Percentiles rank a stretch among this genome's conserved stretches.
Evolutionary conservation across 768 basidiomycete species (phyloP).

Genomic region (Cytidiella melzeri): DNA sequence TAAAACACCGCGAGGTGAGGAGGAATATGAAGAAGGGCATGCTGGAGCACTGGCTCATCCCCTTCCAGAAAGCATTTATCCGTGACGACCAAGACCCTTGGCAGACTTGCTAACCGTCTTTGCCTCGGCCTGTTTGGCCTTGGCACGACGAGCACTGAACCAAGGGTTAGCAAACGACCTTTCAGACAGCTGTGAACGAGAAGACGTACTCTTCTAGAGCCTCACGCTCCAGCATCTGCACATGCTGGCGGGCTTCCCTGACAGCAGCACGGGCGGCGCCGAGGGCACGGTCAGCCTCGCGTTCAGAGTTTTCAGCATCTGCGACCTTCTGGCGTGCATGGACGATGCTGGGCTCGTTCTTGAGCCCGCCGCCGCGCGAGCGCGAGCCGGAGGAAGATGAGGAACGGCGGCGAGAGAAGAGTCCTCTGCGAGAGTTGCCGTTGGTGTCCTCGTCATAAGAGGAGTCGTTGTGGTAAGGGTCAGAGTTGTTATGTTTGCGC

Average conservation of each 20-base stretch:
- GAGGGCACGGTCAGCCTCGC: constrained; percentile 45
- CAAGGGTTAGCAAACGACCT: constrained; percentile 3
- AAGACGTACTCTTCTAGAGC: constrained; percentile 44
- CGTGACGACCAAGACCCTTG: constrained; percentile 37
- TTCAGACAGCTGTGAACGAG: background rate
- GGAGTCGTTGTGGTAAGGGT: constrained; percentile 8
- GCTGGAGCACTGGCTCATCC: no score
- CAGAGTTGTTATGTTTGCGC: constrained; percentile 8
- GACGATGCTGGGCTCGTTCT: constrained; percentile 40
- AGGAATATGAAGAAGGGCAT: no score
- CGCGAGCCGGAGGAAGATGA: constrained; percentile 17
- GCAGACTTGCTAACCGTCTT: constrained; percentile 44
- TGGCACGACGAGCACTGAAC: constrained; percentile 41
- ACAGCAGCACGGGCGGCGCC: constrained; percentile 39
- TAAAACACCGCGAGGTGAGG: no score
- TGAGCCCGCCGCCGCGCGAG: constrained; percentile 13
- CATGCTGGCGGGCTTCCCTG: constrained; percentile 41
- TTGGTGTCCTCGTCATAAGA: constrained; percentile 11
- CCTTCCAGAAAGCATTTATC: constrained; percentile 10
- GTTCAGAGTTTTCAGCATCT: constrained; percentile 45
- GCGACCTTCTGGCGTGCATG: constrained; percentile 44
- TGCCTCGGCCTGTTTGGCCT: constrained; percentile 47
- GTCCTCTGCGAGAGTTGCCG: constrained; percentile 12
- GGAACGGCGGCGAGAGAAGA: constrained; percentile 23
- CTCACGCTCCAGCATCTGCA: constrained; percentile 44